Percentiles rank a stretch among this genome's conserved stretches.
Evolutionary conservation across 2,329 filamentous ascomycete species (phyloP).

Genomic region (Fusarium tuaranense): DNA sequence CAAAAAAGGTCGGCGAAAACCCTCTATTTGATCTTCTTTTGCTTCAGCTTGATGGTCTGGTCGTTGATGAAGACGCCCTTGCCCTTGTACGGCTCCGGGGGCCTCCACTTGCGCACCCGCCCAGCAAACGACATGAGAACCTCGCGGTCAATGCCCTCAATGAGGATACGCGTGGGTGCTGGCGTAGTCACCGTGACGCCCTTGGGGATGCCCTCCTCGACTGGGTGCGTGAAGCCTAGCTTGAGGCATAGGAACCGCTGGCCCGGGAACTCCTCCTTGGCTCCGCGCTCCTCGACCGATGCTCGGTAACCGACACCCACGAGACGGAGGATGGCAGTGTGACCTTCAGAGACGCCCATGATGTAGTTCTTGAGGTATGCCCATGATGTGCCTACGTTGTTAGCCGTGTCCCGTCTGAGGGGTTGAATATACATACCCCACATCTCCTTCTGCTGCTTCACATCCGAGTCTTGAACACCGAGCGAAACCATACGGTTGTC

Average conservation of each 20-base stretch:
- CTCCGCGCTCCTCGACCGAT: constrained; percentile 81
- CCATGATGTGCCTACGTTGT: constrained; percentile 80
- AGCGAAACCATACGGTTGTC: constrained; percentile 73
- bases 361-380: constrained; percentile 92
- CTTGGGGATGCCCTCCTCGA: constrained; percentile 86
- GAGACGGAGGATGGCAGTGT: constrained; percentile 90
- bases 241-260: constrained; percentile 94
- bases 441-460: constrained; percentile 89
- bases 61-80: constrained; percentile 99
- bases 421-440: constrained; percentile 75
- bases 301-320: constrained; percentile 97
- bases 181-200: constrained; percentile 90
- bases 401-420: constrained; percentile 1
- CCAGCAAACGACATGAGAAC: constrained; percentile 93
- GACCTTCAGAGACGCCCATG: constrained; percentile 94
- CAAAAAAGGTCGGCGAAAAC: constrained; percentile 14
- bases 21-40: constrained; percentile 90
- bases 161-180: constrained; percentile 88
- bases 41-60: constrained; percentile 97
- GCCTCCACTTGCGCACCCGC: constrained; percentile 86
- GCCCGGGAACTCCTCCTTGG: constrained; percentile 80
- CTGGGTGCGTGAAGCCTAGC: constrained; percentile 95
- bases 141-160: constrained; percentile 90
- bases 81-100: constrained; percentile 97
- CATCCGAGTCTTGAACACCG: constrained; percentile 74